These are phyloP conservation scores for Usnea hakonensis DNA, from an alignment of 495 filamentous ascomycete species.

Conservation along the genomic window DNA sequence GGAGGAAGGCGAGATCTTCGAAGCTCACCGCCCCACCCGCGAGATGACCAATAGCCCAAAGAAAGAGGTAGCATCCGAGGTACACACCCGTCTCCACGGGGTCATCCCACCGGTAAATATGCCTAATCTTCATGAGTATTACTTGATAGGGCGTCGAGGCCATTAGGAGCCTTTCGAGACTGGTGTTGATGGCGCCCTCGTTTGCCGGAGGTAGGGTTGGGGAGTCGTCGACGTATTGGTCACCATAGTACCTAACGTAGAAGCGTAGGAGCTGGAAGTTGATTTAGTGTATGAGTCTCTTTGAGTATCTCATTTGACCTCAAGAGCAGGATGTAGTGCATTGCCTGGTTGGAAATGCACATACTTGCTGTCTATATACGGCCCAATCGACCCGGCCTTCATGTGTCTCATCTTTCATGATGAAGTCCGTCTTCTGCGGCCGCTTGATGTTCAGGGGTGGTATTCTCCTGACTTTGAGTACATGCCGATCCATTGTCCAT, in stretches of 20 bases:
- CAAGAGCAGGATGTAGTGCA: not conserved
- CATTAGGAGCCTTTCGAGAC: slow-evolving; percentile 33
- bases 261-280: slow-evolving; percentile 26
- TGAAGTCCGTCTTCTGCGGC: slow-evolving; percentile 23
- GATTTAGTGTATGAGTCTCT: slow-evolving; percentile 6
- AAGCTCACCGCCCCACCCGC: slow-evolving; percentile 6
- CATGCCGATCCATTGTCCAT: slow-evolving; percentile 34
- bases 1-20: no score
- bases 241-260: slow-evolving; percentile 27
- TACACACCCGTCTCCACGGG: slow-evolving; percentile 27
- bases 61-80: slow-evolving; percentile 23
- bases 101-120: slow-evolving; percentile 35
- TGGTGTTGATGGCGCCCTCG: slow-evolving; percentile 27
- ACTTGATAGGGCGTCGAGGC: slow-evolving; percentile 32
- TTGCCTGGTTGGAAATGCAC: not conserved
- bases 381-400: not conserved
- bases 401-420: not conserved
- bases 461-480: slow-evolving; percentile 28
- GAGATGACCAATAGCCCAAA: slow-evolving; percentile 25
- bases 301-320: not conserved
- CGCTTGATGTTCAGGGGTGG: slow-evolving; percentile 15
- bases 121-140: slow-evolving; percentile 27
- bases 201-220: slow-evolving; percentile 25
- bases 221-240: slow-evolving; percentile 33
- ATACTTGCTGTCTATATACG: not conserved